A percentile compares a stretch with the other conserved stretches of the same genome.
Conservation (phyloP, 495 filamentous ascomycete genomes). For the Penicillium waksmanii region DNA sequence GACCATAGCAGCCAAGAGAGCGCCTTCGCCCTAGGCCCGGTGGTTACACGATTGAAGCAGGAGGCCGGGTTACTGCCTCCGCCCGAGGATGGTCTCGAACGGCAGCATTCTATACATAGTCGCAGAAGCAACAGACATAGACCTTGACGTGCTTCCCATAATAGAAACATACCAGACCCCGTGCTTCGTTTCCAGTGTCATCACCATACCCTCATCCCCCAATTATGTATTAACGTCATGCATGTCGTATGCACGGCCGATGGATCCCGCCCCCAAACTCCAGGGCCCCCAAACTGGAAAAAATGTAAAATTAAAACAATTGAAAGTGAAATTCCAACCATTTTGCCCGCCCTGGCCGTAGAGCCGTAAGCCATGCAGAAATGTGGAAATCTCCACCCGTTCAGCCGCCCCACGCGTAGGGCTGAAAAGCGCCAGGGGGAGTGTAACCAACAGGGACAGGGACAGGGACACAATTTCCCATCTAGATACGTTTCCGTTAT, state of each 20-base stretch:
- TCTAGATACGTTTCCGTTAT: background rate
- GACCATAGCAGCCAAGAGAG: slow-evolving; percentile 51
- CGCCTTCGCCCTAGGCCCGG: slow-evolving; percentile 53
- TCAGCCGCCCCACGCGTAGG: slow-evolving; percentile 1
- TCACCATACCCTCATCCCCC: too few species aligned
- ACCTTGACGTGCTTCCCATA: slow-evolving; percentile 4
- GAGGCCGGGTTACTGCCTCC: slow-evolving; percentile 47
- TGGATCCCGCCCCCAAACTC: background rate
- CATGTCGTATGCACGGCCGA: background rate
- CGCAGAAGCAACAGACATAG: slow-evolving; percentile 12
- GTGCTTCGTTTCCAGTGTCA: background rate
- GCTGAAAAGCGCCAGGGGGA: background rate
- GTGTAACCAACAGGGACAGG: too few species aligned
- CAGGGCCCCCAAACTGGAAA: too few species aligned
- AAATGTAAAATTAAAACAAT: background rate
- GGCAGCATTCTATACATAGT: slow-evolving; percentile 6
- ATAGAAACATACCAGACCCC: slow-evolving; percentile 6
- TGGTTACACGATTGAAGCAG: slow-evolving; percentile 51
- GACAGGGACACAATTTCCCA: background rate
- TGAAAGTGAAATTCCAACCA: background rate
- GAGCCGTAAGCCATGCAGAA: background rate
- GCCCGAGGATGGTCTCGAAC: slow-evolving; percentile 12
- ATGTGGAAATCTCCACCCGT: background rate
- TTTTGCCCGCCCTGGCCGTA: background rate
- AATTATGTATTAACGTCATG: background rate